A percentile compares a stretch with the other conserved stretches of the same genome.
phyloP scores from a whole-genome alignment of 2,329 filamentous ascomycete species.

The Stagonosporopsis rhizophila region DNA sequence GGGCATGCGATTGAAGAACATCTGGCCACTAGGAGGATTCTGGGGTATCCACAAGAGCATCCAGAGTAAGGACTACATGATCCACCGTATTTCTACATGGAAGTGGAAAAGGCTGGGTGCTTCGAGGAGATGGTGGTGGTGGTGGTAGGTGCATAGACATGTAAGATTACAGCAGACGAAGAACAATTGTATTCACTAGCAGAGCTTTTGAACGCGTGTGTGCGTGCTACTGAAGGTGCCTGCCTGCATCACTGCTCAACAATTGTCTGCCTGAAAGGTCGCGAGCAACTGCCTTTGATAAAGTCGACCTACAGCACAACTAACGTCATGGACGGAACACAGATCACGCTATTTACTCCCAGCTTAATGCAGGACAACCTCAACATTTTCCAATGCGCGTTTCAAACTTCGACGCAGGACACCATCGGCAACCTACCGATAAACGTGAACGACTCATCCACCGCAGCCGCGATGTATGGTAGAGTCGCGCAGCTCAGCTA shows the following conservation, averaged over 20 bases:
- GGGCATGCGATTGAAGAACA: conserved; percentile 31
- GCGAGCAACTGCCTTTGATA: neutral
- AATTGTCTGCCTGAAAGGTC: too few relatives aligned
- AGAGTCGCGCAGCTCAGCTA: neutral
- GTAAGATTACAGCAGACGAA: conserved; percentile 1
- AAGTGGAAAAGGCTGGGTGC: conserved; percentile 27
- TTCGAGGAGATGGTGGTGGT: conserved; percentile 16
- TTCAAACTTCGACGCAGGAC: neutral
- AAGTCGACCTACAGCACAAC: neutral
- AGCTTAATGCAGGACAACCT: neutral
- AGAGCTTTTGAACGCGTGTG: neutral
- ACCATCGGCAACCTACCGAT: neutral
- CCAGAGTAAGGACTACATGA: conserved; percentile 47
- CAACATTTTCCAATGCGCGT: neutral
- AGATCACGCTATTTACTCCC: neutral
- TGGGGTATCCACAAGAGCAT: conserved; percentile 50
- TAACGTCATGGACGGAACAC: neutral
- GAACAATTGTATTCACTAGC: neutral
- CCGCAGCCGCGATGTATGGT: neutral
- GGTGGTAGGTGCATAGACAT: conserved; percentile 5
- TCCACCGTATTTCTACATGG: conserved; percentile 45
- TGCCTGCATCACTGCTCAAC: neutral
- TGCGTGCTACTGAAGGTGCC: neutral
- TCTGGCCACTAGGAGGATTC: conserved; percentile 50
- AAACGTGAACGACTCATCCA: neutral